phyloP scores from a whole-genome alignment of 2,329 filamentous ascomycete genomes.

The Venturia effusa region DNA sequence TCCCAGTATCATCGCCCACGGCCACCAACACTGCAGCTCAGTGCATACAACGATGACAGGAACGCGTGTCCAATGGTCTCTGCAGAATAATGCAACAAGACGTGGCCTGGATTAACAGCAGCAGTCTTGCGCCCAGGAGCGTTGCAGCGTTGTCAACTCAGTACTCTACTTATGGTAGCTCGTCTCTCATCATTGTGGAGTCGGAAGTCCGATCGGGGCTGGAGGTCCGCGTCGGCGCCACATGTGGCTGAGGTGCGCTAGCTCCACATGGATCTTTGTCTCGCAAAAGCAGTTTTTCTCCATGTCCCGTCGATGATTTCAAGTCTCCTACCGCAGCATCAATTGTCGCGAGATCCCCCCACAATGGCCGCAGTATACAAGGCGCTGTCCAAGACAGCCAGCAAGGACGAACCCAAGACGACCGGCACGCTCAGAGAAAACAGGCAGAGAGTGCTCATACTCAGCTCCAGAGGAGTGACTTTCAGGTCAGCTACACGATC shows the following conservation, averaged over 20 bases:
- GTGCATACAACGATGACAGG: neutral
- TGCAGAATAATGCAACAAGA: too few species aligned
- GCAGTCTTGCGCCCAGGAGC: too few species aligned
- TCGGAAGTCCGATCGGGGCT: too few species aligned
- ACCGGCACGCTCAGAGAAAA: conserved; percentile 26
- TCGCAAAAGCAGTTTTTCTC: too few species aligned
- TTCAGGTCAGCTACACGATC: conserved; percentile 47
- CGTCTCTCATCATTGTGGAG: too few species aligned
- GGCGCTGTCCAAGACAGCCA: conserved; percentile 34
- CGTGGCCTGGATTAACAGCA: too few species aligned
- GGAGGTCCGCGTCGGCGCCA: too few species aligned
- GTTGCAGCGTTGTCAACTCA: too few species aligned
- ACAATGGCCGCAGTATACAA: conserved; percentile 49
- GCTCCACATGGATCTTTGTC: neutral
- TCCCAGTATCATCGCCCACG: neutral
- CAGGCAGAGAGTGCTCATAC: conserved; percentile 62
- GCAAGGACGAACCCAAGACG: conserved; percentile 23
- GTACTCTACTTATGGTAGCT: too few species aligned
- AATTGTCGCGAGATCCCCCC: conserved; percentile 11
- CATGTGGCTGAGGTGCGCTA: neutral
- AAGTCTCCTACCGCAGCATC: neutral
- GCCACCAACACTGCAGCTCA: too few species aligned
- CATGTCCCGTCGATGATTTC: neutral
- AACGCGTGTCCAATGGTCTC: too few species aligned
- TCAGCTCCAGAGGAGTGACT: conserved; percentile 87